Percentiles rank a stretch among this genome's conserved stretches.
These are phyloP conservation scores for Panicum miliaceum DNA, from an alignment of 176 grass and related monocot genomes.

Conservation along the genomic window DNA sequence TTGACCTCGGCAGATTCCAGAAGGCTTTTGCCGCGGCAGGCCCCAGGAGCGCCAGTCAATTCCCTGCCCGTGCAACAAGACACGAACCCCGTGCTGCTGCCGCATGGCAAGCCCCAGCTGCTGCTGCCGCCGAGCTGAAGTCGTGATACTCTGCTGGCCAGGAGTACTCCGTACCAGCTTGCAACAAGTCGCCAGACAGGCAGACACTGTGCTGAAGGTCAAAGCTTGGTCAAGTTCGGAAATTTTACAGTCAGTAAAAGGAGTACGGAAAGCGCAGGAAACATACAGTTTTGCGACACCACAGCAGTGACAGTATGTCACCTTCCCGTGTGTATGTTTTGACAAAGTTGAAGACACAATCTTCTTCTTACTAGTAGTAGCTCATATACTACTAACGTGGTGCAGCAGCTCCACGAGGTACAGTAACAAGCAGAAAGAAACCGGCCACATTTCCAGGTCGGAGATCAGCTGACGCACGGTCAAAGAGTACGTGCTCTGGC, in stretches of 20 bases:
- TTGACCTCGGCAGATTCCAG: constrained; percentile 49
- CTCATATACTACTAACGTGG: too few species aligned
- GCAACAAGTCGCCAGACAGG: too few species aligned
- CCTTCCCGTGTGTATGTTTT: neutral
- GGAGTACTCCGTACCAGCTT: too few species aligned
- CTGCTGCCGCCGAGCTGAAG: too few species aligned
- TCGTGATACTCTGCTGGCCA: constrained; percentile 7
- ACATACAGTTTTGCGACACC: neutral
- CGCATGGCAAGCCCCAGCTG: neutral
- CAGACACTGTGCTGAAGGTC: neutral
- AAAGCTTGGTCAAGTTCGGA: neutral
- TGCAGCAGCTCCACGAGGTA: neutral
- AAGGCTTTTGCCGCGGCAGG: constrained; percentile 39
- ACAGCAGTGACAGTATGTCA: neutral
- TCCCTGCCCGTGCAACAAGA: constrained; percentile 40
- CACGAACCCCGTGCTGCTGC: neutral
- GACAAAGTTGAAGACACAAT: neutral
- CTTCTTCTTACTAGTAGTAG: neutral
- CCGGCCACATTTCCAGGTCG: neutral
- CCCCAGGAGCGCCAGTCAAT: constrained; percentile 30
- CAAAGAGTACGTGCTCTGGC: neutral
- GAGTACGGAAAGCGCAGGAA: neutral
- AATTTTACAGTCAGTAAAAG: neutral
- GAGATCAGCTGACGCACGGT: neutral
- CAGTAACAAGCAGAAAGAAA: neutral